phyloP scores from a whole-genome alignment of 306 rosid species.

The Glycine soja region DNA sequence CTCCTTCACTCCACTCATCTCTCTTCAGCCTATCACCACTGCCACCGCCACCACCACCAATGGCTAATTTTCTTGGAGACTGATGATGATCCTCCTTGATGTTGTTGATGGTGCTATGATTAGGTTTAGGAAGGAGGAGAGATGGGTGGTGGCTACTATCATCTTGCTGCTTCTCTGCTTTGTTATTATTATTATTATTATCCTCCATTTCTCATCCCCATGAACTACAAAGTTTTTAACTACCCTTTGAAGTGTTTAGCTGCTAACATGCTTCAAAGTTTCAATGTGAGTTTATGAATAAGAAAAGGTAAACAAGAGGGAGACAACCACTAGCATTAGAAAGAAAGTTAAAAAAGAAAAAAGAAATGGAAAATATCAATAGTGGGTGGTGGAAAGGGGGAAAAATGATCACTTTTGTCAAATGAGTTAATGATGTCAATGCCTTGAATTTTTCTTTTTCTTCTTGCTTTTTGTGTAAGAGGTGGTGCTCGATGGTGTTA shows the following conservation, averaged over 20 bases:
- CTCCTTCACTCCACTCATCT: constrained; percentile 99
- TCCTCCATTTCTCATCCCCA: constrained; percentile 74
- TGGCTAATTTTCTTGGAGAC: constrained; percentile 58
- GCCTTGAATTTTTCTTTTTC: constrained; percentile 29
- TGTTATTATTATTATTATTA: constrained; percentile 64
- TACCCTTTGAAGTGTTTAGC: constrained; percentile 48
- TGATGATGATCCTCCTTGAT: constrained; percentile 51
- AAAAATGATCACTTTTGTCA: constrained; percentile 57
- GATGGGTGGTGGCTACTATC: constrained; percentile 51
- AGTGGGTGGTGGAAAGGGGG: constrained; percentile 50
- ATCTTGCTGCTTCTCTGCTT: constrained; percentile 50
- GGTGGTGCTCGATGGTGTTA: constrained; percentile 40
- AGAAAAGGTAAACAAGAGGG: constrained; percentile 42
- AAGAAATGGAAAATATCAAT: constrained; percentile 36
- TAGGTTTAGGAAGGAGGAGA: constrained; percentile 51
- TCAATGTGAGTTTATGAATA: constrained; percentile 40
- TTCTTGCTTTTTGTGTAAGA: not conserved
- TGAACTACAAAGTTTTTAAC: constrained; percentile 42
- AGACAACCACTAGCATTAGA: constrained; percentile 76
- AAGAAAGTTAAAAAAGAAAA: constrained; percentile 13
- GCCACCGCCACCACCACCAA: constrained; percentile 30
- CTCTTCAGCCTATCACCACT: constrained; percentile 62
- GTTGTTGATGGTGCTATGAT: not conserved
- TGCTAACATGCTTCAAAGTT: constrained; percentile 66
- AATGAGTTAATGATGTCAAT: constrained; percentile 74